A percentile compares a stretch with the other conserved stretches of the same genome.
Evolutionary conservation across 306 rosid genomes (phyloP).

Genomic region (Vachellia collinsii): DNA sequence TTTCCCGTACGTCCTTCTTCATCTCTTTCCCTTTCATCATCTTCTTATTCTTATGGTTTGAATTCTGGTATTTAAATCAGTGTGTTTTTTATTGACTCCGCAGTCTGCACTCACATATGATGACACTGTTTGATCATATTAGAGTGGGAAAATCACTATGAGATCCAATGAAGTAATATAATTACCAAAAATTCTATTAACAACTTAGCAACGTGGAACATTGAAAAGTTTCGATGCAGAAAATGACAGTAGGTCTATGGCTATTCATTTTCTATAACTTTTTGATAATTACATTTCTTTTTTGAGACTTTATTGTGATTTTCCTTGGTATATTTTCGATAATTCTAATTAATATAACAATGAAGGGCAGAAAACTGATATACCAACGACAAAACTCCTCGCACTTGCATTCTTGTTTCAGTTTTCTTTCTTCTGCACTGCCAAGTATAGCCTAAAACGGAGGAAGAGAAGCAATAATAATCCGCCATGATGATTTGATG

Average conservation of each 20-base stretch:
- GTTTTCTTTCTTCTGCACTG: neutral
- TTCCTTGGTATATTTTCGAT: no score
- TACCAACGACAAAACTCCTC: neutral
- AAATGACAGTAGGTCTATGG: no score
- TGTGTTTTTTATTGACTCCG: neutral
- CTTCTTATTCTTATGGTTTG: neutral
- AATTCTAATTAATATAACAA: neutral
- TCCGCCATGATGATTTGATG: neutral
- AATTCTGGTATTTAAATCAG: neutral
- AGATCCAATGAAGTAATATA: no score
- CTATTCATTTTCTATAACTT: no score
- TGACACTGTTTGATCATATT: neutral
- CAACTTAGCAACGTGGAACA: no score
- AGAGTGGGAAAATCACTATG: no score
- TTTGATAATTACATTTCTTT: no score
- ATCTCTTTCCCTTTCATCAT: neutral
- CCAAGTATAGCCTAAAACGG: neutral
- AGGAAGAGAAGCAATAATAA: neutral
- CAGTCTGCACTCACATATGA: neutral
- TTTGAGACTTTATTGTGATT: no score
- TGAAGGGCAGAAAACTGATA: neutral
- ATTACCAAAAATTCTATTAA: no score
- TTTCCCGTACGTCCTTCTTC: neutral
- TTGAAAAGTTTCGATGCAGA: no score
- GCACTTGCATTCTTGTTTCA: neutral